Evolutionary conservation across 768 basidiomycete species (phyloP).

Genomic region (Xanthoconium stramineum): DNA sequence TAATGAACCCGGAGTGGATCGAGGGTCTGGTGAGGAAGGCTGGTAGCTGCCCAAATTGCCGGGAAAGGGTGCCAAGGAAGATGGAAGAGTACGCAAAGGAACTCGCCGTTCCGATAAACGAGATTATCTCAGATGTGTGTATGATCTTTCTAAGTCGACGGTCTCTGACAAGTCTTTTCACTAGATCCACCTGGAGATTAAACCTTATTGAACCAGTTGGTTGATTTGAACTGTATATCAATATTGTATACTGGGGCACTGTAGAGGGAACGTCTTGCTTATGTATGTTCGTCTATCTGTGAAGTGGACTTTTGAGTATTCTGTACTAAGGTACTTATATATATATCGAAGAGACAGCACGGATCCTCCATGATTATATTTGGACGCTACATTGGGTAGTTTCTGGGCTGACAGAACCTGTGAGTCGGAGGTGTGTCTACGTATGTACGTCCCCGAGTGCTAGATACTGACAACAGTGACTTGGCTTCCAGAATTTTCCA

Average conservation of each 20-base stretch:
- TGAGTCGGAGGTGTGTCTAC: too few relatives aligned
- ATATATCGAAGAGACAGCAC: background rate
- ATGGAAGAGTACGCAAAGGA: slow-evolving; percentile 30
- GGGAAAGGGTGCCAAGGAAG: slow-evolving; percentile 30
- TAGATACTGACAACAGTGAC: too few relatives aligned
- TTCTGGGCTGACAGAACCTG: too few relatives aligned
- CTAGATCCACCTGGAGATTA: slow-evolving; percentile 28
- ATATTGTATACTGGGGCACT: background rate
- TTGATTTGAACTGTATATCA: slow-evolving; percentile 10
- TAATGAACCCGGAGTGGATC: slow-evolving; percentile 31
- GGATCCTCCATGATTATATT: background rate
- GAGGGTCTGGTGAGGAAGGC: slow-evolving; percentile 29
- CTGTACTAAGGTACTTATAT: too few relatives aligned
- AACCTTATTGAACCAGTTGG: slow-evolving; percentile 25
- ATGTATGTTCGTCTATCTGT: slow-evolving; percentile 5
- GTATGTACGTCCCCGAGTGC: too few relatives aligned
- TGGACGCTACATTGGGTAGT: too few relatives aligned
- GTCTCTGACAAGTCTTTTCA: background rate
- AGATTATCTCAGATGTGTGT: slow-evolving; percentile 30
- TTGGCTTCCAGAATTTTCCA: too few relatives aligned
- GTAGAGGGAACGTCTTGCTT: background rate
- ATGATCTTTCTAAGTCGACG: background rate
- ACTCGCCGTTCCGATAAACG: slow-evolving; percentile 25
- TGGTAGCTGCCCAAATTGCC: slow-evolving; percentile 29
- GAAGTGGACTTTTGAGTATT: background rate